Evolutionary conservation across 2,329 filamentous ascomycete species (phyloP).

Genomic region (Cladophialophora bantiana): DNA sequence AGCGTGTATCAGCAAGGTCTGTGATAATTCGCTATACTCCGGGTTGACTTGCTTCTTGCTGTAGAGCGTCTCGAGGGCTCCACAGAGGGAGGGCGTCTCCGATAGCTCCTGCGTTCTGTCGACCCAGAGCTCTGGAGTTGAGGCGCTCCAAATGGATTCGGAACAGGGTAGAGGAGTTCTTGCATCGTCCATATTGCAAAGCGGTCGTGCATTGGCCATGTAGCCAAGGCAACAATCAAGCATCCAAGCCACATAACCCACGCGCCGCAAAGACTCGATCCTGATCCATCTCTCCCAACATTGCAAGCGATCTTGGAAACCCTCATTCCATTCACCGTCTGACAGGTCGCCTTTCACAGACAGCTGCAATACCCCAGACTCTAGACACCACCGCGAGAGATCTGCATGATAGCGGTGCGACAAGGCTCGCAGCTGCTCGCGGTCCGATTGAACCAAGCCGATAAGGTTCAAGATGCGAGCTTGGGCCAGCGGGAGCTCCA

Average conservation of each 20-base stretch:
- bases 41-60: slow-evolving; percentile 56
- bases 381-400: slow-evolving; percentile 36
- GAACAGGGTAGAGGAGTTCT: slow-evolving; percentile 49
- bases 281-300: slow-evolving; percentile 52
- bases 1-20: slow-evolving; percentile 58
- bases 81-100: slow-evolving; percentile 24
- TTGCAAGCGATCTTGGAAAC: slow-evolving; percentile 1
- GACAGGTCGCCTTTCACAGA: slow-evolving; percentile 11
- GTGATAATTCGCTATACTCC: slow-evolving; percentile 57
- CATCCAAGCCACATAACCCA: slow-evolving; percentile 52
- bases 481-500: slow-evolving; percentile 32
- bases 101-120: slow-evolving; percentile 14
- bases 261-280: slow-evolving; percentile 48
- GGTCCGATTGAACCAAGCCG: slow-evolving; percentile 32
- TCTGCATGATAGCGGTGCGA: slow-evolving; percentile 37
- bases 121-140: slow-evolving; percentile 45
- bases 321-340: not conserved
- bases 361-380: slow-evolving; percentile 35
- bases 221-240: slow-evolving; percentile 49
- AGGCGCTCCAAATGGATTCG: slow-evolving; percentile 52
- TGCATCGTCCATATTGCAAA: slow-evolving; percentile 49
- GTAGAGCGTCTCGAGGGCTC: slow-evolving; percentile 56
- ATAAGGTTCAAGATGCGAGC: slow-evolving; percentile 36
- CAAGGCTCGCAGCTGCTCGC: slow-evolving; percentile 29
- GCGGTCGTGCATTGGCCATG: slow-evolving; percentile 45